These are phyloP conservation scores for Fistulifera solaris DNA, from an alignment of 108 stramenopile genomes.

Conservation along the genomic window DNA sequence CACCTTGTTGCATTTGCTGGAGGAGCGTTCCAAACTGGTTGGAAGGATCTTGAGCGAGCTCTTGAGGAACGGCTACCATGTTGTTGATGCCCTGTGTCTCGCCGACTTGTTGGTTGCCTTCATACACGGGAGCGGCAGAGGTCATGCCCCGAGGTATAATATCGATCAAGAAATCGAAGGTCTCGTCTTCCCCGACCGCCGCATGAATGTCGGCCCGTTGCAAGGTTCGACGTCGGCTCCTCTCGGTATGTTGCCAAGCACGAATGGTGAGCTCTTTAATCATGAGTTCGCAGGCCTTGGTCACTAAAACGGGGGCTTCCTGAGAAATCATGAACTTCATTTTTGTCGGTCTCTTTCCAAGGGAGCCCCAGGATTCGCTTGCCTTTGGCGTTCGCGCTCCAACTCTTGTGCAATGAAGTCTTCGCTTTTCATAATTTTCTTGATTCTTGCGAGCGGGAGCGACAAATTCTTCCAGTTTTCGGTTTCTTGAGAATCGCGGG, in stretches of 20 bases:
- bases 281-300: constrained; percentile 65
- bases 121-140: neutral
- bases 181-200: constrained; percentile 54
- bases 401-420: constrained; percentile 49
- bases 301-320: constrained; percentile 54
- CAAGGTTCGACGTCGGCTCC: constrained; percentile 42
- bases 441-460: constrained; percentile 83
- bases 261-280: constrained; percentile 51
- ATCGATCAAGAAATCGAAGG: constrained; percentile 72
- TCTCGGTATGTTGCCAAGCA: constrained; percentile 51
- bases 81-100: no score
- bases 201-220: constrained; percentile 55
- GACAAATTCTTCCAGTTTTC: constrained; percentile 61
- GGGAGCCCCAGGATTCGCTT: neutral
- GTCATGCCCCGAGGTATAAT: constrained; percentile 50
- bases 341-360: constrained; percentile 12
- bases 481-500: constrained; percentile 4
- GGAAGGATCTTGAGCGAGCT: no score
- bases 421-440: constrained; percentile 96
- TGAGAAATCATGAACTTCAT: constrained; percentile 58
- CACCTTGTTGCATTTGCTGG: no score
- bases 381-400: constrained; percentile 24
- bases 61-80: no score
- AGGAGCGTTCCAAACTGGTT: no score
- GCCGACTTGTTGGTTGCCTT: no score